Evolutionary conservation across 371 early-diverging fungal species (phyloP).

Genomic region (Zopfochytrium polystomum): DNA sequence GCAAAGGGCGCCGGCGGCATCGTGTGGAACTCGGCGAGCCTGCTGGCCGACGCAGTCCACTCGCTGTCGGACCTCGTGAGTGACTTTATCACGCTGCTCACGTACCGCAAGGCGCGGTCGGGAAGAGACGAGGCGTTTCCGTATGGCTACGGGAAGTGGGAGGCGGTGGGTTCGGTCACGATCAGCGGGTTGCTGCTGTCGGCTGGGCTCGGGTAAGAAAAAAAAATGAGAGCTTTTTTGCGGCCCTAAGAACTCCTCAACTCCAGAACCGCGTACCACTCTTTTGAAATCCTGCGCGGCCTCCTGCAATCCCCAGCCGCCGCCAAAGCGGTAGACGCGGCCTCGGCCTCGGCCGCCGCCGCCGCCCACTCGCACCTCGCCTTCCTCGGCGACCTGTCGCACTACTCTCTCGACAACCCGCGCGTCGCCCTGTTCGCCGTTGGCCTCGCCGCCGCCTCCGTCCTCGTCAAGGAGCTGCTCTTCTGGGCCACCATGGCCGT

Average conservation of each 20-base stretch:
- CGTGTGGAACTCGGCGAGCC: conserved; percentile 26
- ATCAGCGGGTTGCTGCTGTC: conserved; percentile 31
- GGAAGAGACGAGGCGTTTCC: conserved; percentile 25
- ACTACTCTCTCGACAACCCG: conserved; percentile 16
- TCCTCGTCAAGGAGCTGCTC: conserved; percentile 36
- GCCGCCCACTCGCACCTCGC: conserved; percentile 1
- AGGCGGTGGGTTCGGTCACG: conserved; percentile 35
- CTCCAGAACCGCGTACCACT: conserved; percentile 28
- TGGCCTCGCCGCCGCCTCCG: conserved; percentile 15
- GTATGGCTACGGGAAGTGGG: conserved; percentile 38
- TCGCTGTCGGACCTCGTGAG: conserved; percentile 35
- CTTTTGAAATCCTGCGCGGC: conserved; percentile 11
- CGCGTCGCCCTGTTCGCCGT: conserved; percentile 25
- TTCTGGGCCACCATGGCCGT: conserved; percentile 30
- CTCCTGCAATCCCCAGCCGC: not conserved
- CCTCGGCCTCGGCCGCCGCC: not conserved
- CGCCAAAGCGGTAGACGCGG: not conserved
- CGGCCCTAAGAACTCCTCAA: no score
- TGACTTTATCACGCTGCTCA: conserved; percentile 36
- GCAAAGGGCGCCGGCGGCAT: conserved; percentile 35
- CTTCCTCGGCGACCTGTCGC: not conserved
- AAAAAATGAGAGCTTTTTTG: no score
- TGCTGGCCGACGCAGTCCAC: conserved; percentile 42
- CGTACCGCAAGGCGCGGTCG: conserved; percentile 29
- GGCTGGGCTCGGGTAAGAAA: conserved; percentile 31